Evolutionary conservation across 75 land plant species (phyloP), one percentile per base, ranked within the genome.

Genomic region (Adiantum capillusveneris): DNA sequence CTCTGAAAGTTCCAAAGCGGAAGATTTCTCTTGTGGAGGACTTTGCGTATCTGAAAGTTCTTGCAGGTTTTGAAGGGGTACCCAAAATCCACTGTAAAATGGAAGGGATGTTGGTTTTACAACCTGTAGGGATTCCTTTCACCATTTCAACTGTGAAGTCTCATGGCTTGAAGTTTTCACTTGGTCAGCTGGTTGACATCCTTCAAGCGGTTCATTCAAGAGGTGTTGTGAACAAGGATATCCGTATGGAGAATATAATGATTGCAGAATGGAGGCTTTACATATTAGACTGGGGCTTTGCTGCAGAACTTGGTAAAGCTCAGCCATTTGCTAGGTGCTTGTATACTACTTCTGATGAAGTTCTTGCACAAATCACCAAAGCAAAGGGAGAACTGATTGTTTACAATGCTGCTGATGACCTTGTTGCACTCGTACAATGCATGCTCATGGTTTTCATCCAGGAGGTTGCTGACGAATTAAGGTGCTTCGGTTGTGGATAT

Each of bases 391-490:
- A 39, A 39, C 42, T 39, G 42, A 13, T 39, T 39, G 42, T 39
- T 39, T 39, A 39, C 42, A 39, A 39, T 39, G 42, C 42, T 39
- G 42, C 42, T 39, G 42, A 39, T 39, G 42, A 39, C 42, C 42
- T 39, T 39, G 42, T 39, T 13, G 42, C 42, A 39, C 42, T 39
- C 42, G 12, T 39, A 39, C 42, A 13, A 39, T 39, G 42, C 42
- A 39, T 39, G 42, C 13, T 39, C 42, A 39, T 39, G 42, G 7
- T 39, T 13, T 39, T 39, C 42, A 39, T 39, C 12, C 12, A 39
- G 42, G 42, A 39, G 12, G 13, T 13, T 9, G 13, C 42, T 39
- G 42, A 7, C 42, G 42, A 39, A 9, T 39, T 39, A 39, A 39
- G 42, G 42, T 7, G 7, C 13, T 39, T 39, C 13, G 42, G 42